Evolutionary conservation across 2,329 filamentous ascomycete genomes (phyloP).

Genomic region (Blastomyces silverae): DNA sequence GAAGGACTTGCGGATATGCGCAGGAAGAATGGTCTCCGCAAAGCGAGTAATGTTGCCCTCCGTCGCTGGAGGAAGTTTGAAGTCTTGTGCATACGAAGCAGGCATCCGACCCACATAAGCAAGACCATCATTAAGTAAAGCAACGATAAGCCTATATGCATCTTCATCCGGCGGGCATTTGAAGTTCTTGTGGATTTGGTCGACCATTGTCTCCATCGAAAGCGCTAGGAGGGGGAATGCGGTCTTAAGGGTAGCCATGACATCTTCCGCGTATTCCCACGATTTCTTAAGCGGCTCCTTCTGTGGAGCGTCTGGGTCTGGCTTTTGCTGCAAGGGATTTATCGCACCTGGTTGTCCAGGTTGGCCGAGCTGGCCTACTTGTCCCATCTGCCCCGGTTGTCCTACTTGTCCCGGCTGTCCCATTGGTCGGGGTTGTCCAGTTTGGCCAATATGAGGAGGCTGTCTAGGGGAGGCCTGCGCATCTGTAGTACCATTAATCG

Average conservation of each 20-base stretch:
- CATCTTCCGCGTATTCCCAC: slow-evolving; percentile 94
- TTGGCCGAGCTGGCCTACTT: slow-evolving; percentile 5
- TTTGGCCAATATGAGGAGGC: slow-evolving; percentile 14
- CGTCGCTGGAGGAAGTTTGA: slow-evolving; percentile 81
- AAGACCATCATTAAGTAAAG: slow-evolving; percentile 87
- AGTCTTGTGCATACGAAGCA: slow-evolving; percentile 76
- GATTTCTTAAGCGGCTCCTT: slow-evolving; percentile 61
- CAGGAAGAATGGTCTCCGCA: slow-evolving; percentile 88
- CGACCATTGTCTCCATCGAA: slow-evolving; percentile 99
- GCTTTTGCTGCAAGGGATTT: slow-evolving; percentile 2
- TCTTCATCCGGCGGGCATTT: slow-evolving; percentile 98
- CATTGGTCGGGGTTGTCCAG: not conserved
- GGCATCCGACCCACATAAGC: slow-evolving; percentile 88
- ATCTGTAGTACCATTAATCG: slow-evolving; percentile 40
- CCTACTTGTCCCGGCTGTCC: not conserved
- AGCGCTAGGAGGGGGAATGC: slow-evolving; percentile 91
- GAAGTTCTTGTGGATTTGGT: slow-evolving; percentile 98
- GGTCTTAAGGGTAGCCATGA: slow-evolving; percentile 91
- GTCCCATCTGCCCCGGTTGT: not conserved
- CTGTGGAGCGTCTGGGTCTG: slow-evolving; percentile 2
- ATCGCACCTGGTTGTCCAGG: not conserved
- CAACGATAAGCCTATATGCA: slow-evolving; percentile 95
- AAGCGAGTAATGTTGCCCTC: slow-evolving; percentile 97
- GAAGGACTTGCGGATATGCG: slow-evolving; percentile 92
- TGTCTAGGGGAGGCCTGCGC: slow-evolving; percentile 38